phyloP scores from a whole-genome alignment of 768 basidiomycete species.

The Chlorophyllum brunneum region DNA sequence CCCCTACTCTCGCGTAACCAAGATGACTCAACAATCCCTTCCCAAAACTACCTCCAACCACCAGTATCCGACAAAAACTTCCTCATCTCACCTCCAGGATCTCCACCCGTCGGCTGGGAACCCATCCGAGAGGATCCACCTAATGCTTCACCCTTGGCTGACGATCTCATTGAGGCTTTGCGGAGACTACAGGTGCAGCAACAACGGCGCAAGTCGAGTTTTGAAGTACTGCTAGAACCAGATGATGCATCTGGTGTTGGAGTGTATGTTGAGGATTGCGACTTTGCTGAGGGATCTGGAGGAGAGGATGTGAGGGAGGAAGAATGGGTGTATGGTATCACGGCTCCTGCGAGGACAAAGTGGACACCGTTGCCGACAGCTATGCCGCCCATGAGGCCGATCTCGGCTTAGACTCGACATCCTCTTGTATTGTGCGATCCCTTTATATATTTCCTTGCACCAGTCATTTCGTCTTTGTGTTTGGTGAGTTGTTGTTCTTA shows the following conservation, averaged over 20 bases:
- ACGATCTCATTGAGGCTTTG: conserved; percentile 82
- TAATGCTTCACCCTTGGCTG: conserved; percentile 76
- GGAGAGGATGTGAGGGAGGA: conserved; percentile 37
- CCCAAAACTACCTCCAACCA: conserved; percentile 58
- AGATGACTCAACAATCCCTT: conserved; percentile 19
- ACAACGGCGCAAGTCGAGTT: conserved; percentile 26
- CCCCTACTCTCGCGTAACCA: conserved; percentile 45
- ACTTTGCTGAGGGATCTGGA: conserved; percentile 23
- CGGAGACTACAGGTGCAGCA: conserved; percentile 59
- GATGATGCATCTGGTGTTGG: conserved; percentile 69
- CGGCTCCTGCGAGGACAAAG: conserved; percentile 45
- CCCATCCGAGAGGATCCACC: conserved; percentile 88
- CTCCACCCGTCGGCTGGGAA: conserved; percentile 97
- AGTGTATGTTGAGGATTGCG: conserved; percentile 77
- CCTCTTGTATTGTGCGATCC: conserved; percentile 14
- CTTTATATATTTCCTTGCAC: conserved; percentile 13
- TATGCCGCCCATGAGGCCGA: conserved; percentile 59
- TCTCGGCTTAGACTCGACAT: conserved; percentile 22
- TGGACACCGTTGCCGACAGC: conserved; percentile 53
- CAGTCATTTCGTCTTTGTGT: conserved; percentile 16
- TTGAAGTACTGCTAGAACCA: conserved; percentile 64
- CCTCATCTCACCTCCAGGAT: conserved; percentile 96
- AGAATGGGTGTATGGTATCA: conserved; percentile 65
- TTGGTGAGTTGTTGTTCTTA: conserved; percentile 31
- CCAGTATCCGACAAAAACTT: conserved; percentile 89